phyloP scores from a whole-genome alignment of 1,284 basidiomycete species.

The Boletellus deceptivus region DNA sequence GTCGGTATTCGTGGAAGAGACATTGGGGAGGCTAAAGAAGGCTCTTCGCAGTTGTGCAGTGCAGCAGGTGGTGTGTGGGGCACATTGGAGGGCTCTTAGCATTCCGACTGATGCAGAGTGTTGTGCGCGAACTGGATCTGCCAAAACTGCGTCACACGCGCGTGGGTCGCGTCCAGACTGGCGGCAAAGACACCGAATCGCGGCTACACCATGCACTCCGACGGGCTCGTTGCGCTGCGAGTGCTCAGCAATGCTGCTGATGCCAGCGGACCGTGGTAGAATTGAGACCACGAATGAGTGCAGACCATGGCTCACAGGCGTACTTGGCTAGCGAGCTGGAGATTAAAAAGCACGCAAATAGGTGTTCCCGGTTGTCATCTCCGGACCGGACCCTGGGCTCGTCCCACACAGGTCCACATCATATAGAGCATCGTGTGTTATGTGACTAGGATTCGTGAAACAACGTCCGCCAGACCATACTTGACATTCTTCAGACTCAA shows the following conservation, averaged over 20 bases:
- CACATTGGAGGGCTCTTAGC: constrained; percentile 17
- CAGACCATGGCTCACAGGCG: neutral
- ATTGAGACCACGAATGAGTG: neutral
- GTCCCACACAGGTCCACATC: neutral
- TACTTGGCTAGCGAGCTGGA: neutral
- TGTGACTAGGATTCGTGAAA: constrained; percentile 7
- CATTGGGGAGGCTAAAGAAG: constrained; percentile 41
- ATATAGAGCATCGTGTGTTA: neutral
- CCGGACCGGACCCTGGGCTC: constrained; percentile 2
- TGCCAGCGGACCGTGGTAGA: no score
- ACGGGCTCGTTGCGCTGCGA: no score
- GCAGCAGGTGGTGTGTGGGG: neutral
- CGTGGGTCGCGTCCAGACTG: no score
- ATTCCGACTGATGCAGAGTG: constrained; percentile 10
- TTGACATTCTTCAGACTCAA: constrained; percentile 13
- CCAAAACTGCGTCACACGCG: no score
- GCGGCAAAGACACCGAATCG: no score
- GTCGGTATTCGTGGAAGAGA: constrained; percentile 40
- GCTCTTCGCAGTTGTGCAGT: constrained; percentile 16
- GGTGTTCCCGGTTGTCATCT: constrained; percentile 20
- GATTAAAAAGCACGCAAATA: constrained; percentile 2
- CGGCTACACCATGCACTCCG: no score
- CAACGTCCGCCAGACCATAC: constrained; percentile 11
- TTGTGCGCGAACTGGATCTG: no score
- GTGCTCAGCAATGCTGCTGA: no score